A percentile compares a stretch with the other conserved stretches of the same genome.
Conservation (phyloP, 306 rosid species). For the Sophora flavescens region DNA sequence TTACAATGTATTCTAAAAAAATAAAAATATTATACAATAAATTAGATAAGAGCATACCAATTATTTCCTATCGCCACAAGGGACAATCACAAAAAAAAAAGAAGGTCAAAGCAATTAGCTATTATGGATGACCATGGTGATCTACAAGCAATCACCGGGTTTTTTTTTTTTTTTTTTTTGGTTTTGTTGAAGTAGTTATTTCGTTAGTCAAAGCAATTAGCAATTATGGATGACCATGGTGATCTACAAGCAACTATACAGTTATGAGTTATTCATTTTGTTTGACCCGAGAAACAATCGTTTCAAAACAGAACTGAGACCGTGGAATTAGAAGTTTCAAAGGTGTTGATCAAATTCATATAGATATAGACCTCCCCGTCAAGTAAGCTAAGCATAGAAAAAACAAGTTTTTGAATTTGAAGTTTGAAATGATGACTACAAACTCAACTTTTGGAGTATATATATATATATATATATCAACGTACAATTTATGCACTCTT, state of each 20-base stretch:
- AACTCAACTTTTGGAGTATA: neutral
- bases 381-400: constrained; percentile 10
- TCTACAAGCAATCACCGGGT: no score
- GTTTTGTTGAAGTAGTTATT: neutral
- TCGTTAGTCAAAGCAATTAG: neutral
- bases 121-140: no score
- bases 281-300: neutral
- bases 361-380: neutral
- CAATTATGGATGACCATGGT: neutral
- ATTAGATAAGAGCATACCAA: no score
- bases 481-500: constrained; percentile 16
- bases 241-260: no score
- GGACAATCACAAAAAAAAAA: no score
- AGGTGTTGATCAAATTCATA: neutral
- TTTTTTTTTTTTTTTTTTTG: no score
- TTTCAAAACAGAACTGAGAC: neutral
- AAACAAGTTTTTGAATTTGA: constrained; percentile 36
- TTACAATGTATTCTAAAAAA: no score
- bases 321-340: neutral
- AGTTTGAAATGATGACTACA: constrained; percentile 42
- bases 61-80: no score
- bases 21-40: no score
- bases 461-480: no score
- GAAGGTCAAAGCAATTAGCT: no score
- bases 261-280: neutral